These are phyloP conservation scores for Penicillium sp. DNA, from an alignment of 2,329 filamentous ascomycete species.

Conservation along the genomic window DNA sequence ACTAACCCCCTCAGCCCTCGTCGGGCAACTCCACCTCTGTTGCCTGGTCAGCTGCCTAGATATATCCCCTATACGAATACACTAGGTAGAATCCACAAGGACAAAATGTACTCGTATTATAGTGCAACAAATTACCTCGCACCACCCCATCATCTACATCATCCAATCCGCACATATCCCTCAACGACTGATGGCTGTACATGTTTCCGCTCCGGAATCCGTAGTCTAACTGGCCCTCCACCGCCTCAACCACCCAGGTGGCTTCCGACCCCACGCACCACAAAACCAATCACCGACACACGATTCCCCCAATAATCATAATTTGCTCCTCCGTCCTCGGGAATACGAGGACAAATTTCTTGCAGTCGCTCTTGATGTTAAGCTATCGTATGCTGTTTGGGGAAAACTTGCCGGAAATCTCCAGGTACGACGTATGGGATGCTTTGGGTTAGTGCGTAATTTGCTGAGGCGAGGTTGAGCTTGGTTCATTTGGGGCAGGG, in stretches of 20 bases:
- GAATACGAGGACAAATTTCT: slow-evolving; percentile 60
- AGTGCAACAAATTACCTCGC: slow-evolving; percentile 69
- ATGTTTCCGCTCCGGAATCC: slow-evolving; percentile 69
- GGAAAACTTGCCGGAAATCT: no score
- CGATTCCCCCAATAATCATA: slow-evolving; percentile 61
- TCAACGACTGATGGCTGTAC: slow-evolving; percentile 64
- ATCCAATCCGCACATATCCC: slow-evolving; percentile 59
- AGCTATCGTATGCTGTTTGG: slow-evolving; percentile 38
- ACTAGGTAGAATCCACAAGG: background rate
- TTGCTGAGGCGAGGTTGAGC: slow-evolving; percentile 66
- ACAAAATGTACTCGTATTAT: slow-evolving; percentile 55
- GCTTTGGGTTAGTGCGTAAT: slow-evolving; percentile 56
- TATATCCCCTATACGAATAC: background rate
- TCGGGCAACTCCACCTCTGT: slow-evolving; percentile 14
- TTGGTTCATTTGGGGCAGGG: slow-evolving; percentile 53
- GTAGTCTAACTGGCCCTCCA: slow-evolving; percentile 50
- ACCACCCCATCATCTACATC: slow-evolving; percentile 63
- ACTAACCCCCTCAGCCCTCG: slow-evolving; percentile 15
- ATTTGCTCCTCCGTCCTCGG: slow-evolving; percentile 54
- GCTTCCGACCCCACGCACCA: slow-evolving; percentile 57
- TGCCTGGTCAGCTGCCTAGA: slow-evolving; percentile 10
- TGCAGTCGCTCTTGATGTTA: slow-evolving; percentile 64
- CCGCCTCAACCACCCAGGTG: slow-evolving; percentile 45
- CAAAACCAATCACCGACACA: slow-evolving; percentile 64
- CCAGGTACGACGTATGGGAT: slow-evolving; percentile 36